phyloP scores from a whole-genome alignment of 2,329 filamentous ascomycete species.

The Arachnomyces sp. region DNA sequence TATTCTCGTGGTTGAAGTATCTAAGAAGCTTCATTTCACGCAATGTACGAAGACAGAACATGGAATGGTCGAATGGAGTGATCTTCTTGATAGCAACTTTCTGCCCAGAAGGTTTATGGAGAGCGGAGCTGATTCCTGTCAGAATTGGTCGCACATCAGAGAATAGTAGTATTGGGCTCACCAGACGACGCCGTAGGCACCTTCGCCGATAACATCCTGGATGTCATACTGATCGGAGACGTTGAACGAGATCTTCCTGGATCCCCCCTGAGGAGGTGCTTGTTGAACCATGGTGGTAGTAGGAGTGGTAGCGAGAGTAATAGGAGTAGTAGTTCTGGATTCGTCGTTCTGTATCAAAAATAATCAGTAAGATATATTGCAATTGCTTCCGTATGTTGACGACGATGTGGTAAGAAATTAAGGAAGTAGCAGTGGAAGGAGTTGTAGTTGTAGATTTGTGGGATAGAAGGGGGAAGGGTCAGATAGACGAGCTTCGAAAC shows the following conservation, averaged over 20 bases:
- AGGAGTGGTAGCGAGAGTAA: too few relatives aligned
- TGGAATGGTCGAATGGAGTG: conserved; percentile 96
- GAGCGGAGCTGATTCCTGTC: conserved; percentile 62
- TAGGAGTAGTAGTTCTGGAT: too few relatives aligned
- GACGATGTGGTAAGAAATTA: too few relatives aligned
- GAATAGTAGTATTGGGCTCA: conserved; percentile 42
- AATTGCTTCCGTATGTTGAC: too few relatives aligned
- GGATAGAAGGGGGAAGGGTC: too few relatives aligned
- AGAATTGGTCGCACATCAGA: conserved; percentile 6
- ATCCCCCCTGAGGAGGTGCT: conserved; percentile 45
- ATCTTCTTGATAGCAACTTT: conserved; percentile 99
- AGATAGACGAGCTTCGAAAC: too few relatives aligned
- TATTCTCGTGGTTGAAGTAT: conserved; percentile 99
- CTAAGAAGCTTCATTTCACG: conserved; percentile 98
- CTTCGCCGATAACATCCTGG: conserved; percentile 97
- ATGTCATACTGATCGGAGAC: conserved; percentile 99
- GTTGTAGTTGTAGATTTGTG: too few relatives aligned
- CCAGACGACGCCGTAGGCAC: conserved; percentile 98
- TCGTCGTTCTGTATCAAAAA: too few relatives aligned
- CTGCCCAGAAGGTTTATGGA: conserved; percentile 96
- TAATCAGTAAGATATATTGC: too few relatives aligned
- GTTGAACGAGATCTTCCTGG: conserved; percentile 97
- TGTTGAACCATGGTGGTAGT: conserved; percentile 34
- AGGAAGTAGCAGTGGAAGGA: too few relatives aligned
- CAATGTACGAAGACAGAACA: conserved; percentile 94